Conservation (phyloP, 306 rosid species). For the Dicorynia guianensis region DNA sequence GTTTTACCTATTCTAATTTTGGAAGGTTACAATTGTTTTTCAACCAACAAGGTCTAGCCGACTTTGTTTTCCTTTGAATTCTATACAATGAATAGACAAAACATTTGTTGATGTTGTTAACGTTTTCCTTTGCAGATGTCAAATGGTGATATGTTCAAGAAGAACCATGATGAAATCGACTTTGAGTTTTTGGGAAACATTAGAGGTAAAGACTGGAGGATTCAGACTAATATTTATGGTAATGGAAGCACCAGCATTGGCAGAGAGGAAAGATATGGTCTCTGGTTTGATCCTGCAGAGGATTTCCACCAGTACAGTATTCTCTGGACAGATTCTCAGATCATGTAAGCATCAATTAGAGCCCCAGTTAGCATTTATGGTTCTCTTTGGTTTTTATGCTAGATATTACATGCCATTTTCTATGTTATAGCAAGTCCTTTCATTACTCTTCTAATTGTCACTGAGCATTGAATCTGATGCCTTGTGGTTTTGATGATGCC, state of each 20-base stretch:
- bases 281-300: slow-evolving; percentile 95
- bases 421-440: not conserved
- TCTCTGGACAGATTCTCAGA: slow-evolving; percentile 74
- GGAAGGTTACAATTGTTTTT: too few species aligned
- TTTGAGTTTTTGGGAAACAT: slow-evolving; percentile 95
- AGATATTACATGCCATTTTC: not conserved
- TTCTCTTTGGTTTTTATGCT: not conserved
- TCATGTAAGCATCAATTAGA: slow-evolving; percentile 53
- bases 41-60: not conserved
- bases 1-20: not conserved
- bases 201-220: slow-evolving; percentile 97
- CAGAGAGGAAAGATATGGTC: slow-evolving; percentile 91
- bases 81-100: not conserved
- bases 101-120: not conserved
- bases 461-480: not conserved
- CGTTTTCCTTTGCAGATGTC: slow-evolving; percentile 72
- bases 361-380: not conserved
- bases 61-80: slow-evolving; percentile 9
- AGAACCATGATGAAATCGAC: slow-evolving; percentile 93
- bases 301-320: slow-evolving; percentile 84
- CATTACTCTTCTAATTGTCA: not conserved
- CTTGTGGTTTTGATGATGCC: slow-evolving; percentile 8
- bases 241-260: slow-evolving; percentile 92
- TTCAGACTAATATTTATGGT: slow-evolving; percentile 96
- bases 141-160: slow-evolving; percentile 88